A percentile compares a stretch with the other conserved stretches of the same genome.
Evolutionary conservation across 179 eudicot genomes (phyloP).

Genomic region (Carnegiea gigantea): DNA sequence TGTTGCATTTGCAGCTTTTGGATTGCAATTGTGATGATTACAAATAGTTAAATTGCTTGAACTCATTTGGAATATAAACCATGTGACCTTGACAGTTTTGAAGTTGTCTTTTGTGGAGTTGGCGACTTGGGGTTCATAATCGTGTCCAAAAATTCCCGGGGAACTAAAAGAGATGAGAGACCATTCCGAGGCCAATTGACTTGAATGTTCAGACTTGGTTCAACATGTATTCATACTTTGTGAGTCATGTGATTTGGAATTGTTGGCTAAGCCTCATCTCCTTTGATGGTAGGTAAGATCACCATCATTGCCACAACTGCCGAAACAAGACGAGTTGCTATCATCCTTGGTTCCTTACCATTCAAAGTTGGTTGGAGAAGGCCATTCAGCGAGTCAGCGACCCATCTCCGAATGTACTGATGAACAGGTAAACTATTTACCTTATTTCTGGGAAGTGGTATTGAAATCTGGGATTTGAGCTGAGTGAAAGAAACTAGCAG

Average conservation of each 20-base stretch:
- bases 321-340: slow-evolving; percentile 56
- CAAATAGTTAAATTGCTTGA: neutral
- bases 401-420: slow-evolving; percentile 79
- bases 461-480: neutral
- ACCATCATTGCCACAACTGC: slow-evolving; percentile 71
- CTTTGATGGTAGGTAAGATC: slow-evolving; percentile 62
- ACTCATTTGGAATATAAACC: neutral
- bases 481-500: neutral
- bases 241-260: neutral
- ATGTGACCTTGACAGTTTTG: too few species aligned
- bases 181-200: neutral
- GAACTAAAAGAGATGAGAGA: neutral
- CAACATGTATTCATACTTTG: neutral
- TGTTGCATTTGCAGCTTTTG: neutral
- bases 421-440: slow-evolving; percentile 55
- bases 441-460: neutral
- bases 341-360: slow-evolving; percentile 70
- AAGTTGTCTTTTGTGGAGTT: neutral
- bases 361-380: slow-evolving; percentile 87
- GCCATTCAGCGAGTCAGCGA: slow-evolving; percentile 71
- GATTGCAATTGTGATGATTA: neutral
- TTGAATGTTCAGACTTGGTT: neutral
- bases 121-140: neutral
- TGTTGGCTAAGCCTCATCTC: neutral
- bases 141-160: neutral